These are phyloP conservation scores for Bullera alba DNA, from an alignment of 768 basidiomycete species.

Conservation along the genomic window DNA sequence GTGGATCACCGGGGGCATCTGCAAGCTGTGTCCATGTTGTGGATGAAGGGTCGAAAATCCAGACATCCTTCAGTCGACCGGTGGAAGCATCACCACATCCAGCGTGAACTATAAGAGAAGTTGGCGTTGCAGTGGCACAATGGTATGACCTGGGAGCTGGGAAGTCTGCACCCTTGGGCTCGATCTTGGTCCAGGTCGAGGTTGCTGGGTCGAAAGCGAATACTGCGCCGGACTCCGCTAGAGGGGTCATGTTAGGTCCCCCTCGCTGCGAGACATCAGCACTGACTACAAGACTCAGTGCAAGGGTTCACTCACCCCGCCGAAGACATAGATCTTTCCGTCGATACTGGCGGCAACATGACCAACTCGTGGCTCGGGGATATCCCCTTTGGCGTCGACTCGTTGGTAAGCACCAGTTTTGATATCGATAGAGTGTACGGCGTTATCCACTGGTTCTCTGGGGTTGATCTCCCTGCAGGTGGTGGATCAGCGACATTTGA, in stretches of 20 bases:
- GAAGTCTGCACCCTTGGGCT: background rate
- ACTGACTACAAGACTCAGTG: background rate
- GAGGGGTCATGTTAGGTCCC: slow-evolving; percentile 48
- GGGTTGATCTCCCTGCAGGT: slow-evolving; percentile 49
- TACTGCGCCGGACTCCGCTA: slow-evolving; percentile 33
- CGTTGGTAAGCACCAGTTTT: slow-evolving; percentile 8
- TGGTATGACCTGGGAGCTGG: slow-evolving; percentile 19
- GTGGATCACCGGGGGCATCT: slow-evolving; percentile 10
- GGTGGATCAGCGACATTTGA: background rate
- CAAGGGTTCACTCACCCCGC: slow-evolving; percentile 38
- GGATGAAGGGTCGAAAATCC: slow-evolving; percentile 17
- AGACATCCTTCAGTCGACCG: slow-evolving; percentile 16
- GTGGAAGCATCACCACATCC: slow-evolving; percentile 17
- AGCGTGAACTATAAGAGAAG: slow-evolving; percentile 15
- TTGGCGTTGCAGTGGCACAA: slow-evolving; percentile 6
- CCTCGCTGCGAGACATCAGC: slow-evolving; percentile 38
- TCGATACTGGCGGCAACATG: slow-evolving; percentile 19
- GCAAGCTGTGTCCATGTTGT: slow-evolving; percentile 5
- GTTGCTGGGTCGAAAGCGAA: slow-evolving; percentile 7
- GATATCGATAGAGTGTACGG: slow-evolving; percentile 22
- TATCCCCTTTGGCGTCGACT: slow-evolving; percentile 13
- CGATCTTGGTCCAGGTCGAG: slow-evolving; percentile 6
- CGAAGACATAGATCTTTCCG: slow-evolving; percentile 49
- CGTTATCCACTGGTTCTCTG: slow-evolving; percentile 48
- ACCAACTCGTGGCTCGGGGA: slow-evolving; percentile 38